Conservation (phyloP, 441 rosid genomes). For the Erysimum cheiri region DNA sequence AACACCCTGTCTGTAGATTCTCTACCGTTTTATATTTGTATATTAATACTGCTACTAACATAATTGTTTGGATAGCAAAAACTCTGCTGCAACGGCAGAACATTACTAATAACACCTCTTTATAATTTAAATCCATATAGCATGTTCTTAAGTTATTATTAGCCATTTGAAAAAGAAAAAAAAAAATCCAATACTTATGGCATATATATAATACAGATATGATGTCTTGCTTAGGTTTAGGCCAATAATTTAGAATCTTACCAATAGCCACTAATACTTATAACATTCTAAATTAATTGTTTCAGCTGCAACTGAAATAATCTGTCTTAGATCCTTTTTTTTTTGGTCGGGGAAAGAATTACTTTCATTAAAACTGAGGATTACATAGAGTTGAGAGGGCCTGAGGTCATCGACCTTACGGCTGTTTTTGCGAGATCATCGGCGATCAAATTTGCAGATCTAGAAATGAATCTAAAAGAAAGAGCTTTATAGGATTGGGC, state of each 20-base stretch:
- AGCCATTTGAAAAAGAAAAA: background rate
- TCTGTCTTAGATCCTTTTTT: conserved; percentile 21
- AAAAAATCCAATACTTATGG: background rate
- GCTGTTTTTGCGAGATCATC: too few species aligned
- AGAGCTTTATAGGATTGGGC: too few species aligned
- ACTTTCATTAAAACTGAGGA: too few species aligned
- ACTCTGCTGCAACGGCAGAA: background rate
- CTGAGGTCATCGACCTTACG: too few species aligned
- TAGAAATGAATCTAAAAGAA: too few species aligned
- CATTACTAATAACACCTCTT: too few species aligned
- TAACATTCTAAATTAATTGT: conserved; percentile 21
- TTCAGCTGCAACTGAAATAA: conserved; percentile 27
- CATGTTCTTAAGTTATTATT: background rate
- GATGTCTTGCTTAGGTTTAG: conserved; percentile 6
- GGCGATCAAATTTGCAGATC: too few species aligned
- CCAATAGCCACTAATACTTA: conserved; percentile 2
- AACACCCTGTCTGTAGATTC: background rate
- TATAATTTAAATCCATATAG: background rate
- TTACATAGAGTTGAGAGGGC: too few species aligned
- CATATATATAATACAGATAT: background rate
- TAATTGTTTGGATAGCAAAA: background rate
- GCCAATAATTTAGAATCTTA: conserved; percentile 26
- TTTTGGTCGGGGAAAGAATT: too few species aligned
- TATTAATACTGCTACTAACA: background rate
- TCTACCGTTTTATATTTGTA: background rate